Evolutionary conservation across 768 basidiomycete genomes (phyloP).

Genomic region (Boletus sp.): DNA sequence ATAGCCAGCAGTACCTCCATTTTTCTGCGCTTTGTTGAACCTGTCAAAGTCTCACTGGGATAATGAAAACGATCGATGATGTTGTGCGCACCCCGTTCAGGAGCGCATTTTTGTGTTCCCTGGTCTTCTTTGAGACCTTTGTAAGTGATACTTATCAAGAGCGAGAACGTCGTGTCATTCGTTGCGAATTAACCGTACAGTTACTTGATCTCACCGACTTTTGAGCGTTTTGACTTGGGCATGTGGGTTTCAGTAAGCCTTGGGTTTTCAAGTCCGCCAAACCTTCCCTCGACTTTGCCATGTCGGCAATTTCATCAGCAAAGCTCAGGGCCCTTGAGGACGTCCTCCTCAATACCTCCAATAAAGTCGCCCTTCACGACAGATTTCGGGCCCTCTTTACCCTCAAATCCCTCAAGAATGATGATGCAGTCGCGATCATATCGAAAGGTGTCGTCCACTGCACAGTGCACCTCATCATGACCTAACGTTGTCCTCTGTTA

Average conservation of each 20-base stretch:
- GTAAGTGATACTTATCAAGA: constrained; percentile 75
- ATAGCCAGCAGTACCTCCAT: constrained; percentile 95
- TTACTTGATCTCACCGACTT: constrained; percentile 62
- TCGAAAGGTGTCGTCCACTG: constrained; percentile 59
- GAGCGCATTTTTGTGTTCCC: constrained; percentile 82
- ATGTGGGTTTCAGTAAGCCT: constrained; percentile 39
- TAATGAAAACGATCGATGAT: constrained; percentile 2
- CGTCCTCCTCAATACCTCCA: constrained; percentile 72
- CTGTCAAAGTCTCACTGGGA: constrained; percentile 41
- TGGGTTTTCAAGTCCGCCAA: constrained; percentile 50
- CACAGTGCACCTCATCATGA: background rate
- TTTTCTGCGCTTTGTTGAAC: constrained; percentile 81
- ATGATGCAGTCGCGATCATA: constrained; percentile 81
- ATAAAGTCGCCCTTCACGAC: constrained; percentile 74
- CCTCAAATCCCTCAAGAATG: constrained; percentile 75
- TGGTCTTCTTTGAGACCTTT: constrained; percentile 91
- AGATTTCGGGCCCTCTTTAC: constrained; percentile 92
- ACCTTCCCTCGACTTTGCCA: constrained; percentile 29
- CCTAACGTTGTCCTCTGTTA: constrained; percentile 1
- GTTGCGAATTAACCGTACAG: background rate
- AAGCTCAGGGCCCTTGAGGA: constrained; percentile 70
- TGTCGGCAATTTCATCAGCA: constrained; percentile 37
- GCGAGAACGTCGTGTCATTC: constrained; percentile 11
- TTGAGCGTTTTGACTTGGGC: constrained; percentile 87
- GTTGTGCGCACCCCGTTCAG: constrained; percentile 64